Evolutionary conservation across 345 rosid species (phyloP).

Genomic region (Eutrema yunnanense): DNA sequence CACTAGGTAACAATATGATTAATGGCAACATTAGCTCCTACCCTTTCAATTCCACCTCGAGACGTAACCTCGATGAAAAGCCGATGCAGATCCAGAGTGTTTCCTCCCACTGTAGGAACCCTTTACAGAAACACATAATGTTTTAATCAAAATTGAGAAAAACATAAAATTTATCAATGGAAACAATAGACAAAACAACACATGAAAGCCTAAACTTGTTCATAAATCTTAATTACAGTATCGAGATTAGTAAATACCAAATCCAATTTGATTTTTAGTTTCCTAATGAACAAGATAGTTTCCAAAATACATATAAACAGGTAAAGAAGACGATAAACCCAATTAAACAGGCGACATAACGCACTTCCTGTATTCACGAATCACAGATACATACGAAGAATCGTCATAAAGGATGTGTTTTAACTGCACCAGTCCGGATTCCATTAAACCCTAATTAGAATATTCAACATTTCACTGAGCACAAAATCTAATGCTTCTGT

Average conservation of each 20-base stretch:
- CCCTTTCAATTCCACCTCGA: conserved; percentile 77
- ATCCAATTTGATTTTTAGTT: conserved; percentile 2
- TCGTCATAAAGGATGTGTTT: neutral
- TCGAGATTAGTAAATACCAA: conserved; percentile 4
- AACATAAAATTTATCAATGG: neutral
- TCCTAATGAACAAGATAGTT: neutral
- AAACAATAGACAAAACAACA: neutral
- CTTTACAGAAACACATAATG: conserved; percentile 27
- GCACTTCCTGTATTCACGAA: neutral
- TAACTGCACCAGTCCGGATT: neutral
- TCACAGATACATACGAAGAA: neutral
- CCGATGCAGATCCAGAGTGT: conserved; percentile 63
- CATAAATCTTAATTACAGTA: neutral
- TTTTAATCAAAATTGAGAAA: neutral
- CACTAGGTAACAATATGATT: neutral
- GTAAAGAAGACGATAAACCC: neutral
- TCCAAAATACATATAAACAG: neutral
- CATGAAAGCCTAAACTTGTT: neutral
- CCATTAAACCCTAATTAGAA: neutral
- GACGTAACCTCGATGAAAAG: conserved; percentile 85
- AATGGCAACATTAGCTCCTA: conserved; percentile 14
- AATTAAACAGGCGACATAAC: conserved; percentile 8
- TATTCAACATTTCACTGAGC: neutral
- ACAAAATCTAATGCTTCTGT: neutral
- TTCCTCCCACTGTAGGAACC: conserved; percentile 87